Conservation (phyloP, 1,139 yeast genomes). For the Meyerozyma guilliermondii region DNA sequence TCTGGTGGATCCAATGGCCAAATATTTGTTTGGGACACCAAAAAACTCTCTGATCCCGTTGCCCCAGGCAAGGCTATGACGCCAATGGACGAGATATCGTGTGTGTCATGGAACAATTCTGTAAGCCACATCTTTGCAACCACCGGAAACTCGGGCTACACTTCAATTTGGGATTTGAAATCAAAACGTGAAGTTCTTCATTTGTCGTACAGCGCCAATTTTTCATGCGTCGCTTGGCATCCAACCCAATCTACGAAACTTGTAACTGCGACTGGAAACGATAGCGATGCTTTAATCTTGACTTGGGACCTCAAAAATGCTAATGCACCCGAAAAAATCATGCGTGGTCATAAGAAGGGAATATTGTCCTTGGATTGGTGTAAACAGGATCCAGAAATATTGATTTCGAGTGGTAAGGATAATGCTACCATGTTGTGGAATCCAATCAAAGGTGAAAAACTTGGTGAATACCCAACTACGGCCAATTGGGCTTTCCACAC, state of each 20-base stretch:
- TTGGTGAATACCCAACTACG: conserved; percentile 87
- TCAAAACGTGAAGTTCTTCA: conserved; percentile 86
- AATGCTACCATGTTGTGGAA: conserved; percentile 88
- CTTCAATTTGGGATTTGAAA: conserved; percentile 92
- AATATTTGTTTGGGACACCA: conserved; percentile 84
- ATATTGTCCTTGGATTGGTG: conserved; percentile 94
- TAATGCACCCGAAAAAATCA: conserved; percentile 73
- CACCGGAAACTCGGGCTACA: conserved; percentile 77
- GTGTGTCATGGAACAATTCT: conserved; percentile 85
- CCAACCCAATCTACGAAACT: conserved; percentile 80
- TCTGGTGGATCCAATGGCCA: conserved; percentile 89
- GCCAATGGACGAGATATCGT: conserved; percentile 75
- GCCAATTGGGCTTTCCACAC: conserved; percentile 94
- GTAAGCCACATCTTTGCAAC: conserved; percentile 87
- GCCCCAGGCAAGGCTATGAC: conserved; percentile 77
- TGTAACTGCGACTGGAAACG: conserved; percentile 82
- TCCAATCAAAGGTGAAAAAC: conserved; percentile 61
- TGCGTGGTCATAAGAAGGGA: conserved; percentile 84
- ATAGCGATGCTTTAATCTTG: conserved; percentile 72
- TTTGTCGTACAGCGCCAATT: conserved; percentile 59
- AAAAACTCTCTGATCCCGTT: conserved; percentile 54
- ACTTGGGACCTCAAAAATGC: conserved; percentile 95
- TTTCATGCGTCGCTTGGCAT: conserved; percentile 81
- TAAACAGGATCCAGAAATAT: conserved; percentile 66
- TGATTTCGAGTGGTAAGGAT: conserved; percentile 89